Evolutionary conservation across 768 basidiomycete species (phyloP), one percentile per base, ranked within the genome.

Genomic region (Phaeotremella skinneri): DNA sequence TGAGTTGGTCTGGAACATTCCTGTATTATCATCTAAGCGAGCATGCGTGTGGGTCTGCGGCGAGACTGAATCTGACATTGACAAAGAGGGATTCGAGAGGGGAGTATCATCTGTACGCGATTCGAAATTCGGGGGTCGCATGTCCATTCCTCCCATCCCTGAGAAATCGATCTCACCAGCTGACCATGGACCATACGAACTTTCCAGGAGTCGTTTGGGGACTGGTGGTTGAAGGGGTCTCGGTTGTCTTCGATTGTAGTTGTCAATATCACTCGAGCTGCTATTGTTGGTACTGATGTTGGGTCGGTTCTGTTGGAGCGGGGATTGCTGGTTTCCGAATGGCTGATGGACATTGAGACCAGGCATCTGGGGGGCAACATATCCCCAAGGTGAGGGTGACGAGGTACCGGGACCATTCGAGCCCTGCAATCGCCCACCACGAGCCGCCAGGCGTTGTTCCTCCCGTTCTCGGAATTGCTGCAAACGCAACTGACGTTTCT

Each of bases 261-360:
- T 45, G 21, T 45, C 59, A 21, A n/a, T 21, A 42, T 20, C n/a
- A n/a, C 16, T 37, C 16, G 45, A 49, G 29, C 31, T 52, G 29
- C 29, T 42, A 20, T 34, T 20, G 34, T 32, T 21, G 11, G 30
- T 47, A 30, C 34, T 37, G 7, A 37, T 37, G 11, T 11, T 21
- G 13, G 43, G 23, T 13, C 6, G 7, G 23, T 45, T 45, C 13
- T 9, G 13, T 30, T n/a, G n/a, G n/a, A n/a, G n/a, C n/a, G n/a
- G n/a, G n/a, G 20, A 9, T 20, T 52, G 43, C 3, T 50, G 21
- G 37, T 59, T 59, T 2, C 65, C 67, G 52, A 77, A 77, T 5
- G 76, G 76, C 48, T 75, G 72, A 45, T 73, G 68, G 1, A 77
- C 74, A 55, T 77, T 72, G 29, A 77, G 50, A 5, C 72, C 72